A percentile compares a stretch with the other conserved stretches of the same genome.
phyloP scores from a whole-genome alignment of 306 rosid species.

The Mucuna pruriens region DNA sequence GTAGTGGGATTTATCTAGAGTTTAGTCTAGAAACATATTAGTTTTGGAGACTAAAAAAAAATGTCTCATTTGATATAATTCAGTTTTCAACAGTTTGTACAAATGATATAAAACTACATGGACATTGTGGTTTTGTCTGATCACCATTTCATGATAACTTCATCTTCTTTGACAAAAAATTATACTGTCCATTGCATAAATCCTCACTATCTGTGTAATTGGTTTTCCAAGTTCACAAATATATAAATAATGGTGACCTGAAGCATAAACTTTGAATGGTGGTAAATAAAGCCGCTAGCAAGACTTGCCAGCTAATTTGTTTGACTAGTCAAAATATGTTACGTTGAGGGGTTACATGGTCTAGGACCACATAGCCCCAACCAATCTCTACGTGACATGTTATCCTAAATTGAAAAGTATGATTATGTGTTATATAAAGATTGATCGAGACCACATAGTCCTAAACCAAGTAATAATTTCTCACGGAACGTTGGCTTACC shows the following conservation, averaged over 20 bases:
- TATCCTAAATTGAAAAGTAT: too few species aligned
- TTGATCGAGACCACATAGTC: too few species aligned
- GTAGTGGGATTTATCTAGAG: background rate
- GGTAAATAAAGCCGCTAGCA: background rate
- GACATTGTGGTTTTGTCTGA: background rate
- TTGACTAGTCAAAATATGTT: constrained; percentile 1
- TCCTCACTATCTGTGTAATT: background rate
- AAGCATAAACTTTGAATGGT: constrained; percentile 16
- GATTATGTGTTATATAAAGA: too few species aligned
- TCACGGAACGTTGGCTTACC: background rate
- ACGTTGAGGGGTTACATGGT: too few species aligned
- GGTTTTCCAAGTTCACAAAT: constrained; percentile 7
- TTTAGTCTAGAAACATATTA: background rate
- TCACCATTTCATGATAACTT: background rate
- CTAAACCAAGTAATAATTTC: too few species aligned
- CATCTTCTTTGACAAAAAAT: constrained; percentile 6
- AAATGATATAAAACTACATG: background rate
- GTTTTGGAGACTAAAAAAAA: background rate
- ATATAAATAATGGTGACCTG: background rate
- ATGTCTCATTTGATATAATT: background rate
- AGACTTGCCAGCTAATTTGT: constrained; percentile 12
- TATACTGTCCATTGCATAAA: background rate
- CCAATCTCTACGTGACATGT: too few species aligned
- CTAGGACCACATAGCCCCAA: too few species aligned
- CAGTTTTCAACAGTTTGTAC: background rate